phyloP scores from a whole-genome alignment of 192 early-diverging fungal genomes.

The Coemansia sp. region DNA sequence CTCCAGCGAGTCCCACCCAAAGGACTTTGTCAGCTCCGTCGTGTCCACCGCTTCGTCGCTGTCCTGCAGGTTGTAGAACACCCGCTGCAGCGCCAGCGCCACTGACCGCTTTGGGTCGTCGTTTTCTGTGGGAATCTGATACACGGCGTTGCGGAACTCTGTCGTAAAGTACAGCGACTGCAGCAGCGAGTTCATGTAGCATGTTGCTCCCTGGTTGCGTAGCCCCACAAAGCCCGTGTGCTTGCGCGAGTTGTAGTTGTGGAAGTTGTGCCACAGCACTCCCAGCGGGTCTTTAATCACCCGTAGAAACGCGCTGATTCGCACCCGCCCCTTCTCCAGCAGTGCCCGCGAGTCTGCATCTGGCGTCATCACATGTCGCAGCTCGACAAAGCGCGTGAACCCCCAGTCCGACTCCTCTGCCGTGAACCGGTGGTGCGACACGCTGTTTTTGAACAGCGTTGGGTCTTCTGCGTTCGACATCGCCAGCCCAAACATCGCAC shows the following conservation, averaged over 20 bases:
- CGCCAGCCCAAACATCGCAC: constrained; percentile 76
- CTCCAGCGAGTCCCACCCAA: constrained; percentile 96
- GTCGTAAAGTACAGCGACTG: constrained; percentile 95
- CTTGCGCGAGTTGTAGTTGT: constrained; percentile 88
- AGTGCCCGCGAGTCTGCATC: constrained; percentile 56
- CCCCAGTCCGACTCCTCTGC: constrained; percentile 91
- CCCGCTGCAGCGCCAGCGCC: constrained; percentile 85
- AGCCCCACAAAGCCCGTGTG: constrained; percentile 91
- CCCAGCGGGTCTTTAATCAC: constrained; percentile 85
- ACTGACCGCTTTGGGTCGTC: constrained; percentile 88
- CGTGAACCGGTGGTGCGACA: constrained; percentile 79
- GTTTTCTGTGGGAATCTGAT: constrained; percentile 85
- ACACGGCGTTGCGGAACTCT: constrained; percentile 89
- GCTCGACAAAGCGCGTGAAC: constrained; percentile 73
- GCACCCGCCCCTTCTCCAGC: constrained; percentile 63
- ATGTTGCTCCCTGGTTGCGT: constrained; percentile 96
- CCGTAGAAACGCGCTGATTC: constrained; percentile 70
- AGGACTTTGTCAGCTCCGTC: constrained; percentile 93
- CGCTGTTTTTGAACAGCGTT: constrained; percentile 52
- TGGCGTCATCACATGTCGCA: constrained; percentile 48
- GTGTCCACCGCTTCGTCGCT: constrained; percentile 76
- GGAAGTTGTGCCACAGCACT: constrained; percentile 92
- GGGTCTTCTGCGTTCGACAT: constrained; percentile 74
- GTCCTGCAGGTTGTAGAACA: constrained; percentile 89
- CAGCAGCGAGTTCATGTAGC: constrained; percentile 98